phyloP scores from a whole-genome alignment of 2,329 filamentous ascomycete species.

The Pseudogymnoascus sp. region DNA sequence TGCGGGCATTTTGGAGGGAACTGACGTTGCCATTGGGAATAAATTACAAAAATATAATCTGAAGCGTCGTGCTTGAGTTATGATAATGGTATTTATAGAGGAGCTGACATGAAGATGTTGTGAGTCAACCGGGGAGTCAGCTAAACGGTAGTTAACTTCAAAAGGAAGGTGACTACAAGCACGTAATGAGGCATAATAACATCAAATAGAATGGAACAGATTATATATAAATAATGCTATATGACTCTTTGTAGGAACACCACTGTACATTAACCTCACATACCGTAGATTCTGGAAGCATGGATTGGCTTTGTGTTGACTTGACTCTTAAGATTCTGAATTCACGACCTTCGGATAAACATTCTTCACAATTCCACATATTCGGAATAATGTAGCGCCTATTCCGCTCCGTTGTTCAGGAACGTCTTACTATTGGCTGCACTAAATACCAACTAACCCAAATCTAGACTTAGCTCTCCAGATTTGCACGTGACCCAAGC shows the following conservation, averaged over 20 bases:
- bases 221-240: not conserved
- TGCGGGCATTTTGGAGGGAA: not conserved
- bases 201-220: not conserved
- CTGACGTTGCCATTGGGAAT: not conserved
- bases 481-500: not conserved
- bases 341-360: not conserved
- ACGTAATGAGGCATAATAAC: not conserved
- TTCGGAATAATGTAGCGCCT: slow-evolving; percentile 6
- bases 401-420: not conserved
- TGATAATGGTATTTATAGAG: not conserved
- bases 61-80: not conserved
- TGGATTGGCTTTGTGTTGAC: not conserved
- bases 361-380: not conserved
- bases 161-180: not conserved
- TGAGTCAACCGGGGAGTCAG: not conserved
- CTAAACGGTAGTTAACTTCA: not conserved
- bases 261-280: not conserved
- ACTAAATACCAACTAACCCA: not conserved
- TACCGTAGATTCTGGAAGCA: not conserved
- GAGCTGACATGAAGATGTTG: not conserved
- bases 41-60: not conserved
- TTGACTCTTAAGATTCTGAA: not conserved
- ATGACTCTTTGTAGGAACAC: not conserved
- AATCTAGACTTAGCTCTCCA: not conserved
- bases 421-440: not conserved